Base-by-base conservation (phyloP, 2,329 filamentous ascomycete species). In the Ceratocystis harringtonii region DNA sequence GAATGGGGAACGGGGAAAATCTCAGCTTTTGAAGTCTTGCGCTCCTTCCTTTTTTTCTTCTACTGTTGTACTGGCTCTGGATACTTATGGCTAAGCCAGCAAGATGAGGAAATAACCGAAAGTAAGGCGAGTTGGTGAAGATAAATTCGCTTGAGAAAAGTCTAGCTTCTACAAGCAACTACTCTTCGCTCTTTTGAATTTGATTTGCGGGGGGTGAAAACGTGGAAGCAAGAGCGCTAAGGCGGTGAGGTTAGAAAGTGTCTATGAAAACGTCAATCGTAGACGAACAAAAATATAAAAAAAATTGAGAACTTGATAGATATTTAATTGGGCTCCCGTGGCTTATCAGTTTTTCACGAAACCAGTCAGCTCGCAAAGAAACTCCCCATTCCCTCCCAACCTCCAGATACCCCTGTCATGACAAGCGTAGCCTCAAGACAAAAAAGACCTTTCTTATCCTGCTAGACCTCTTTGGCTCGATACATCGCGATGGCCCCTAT, bases 21-120 rank as follows among this genome's bases (percentile, higher is more conserved):
- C 6, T 17, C 25, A 36, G 55, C 7, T 10, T 17, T 58, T 30
- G 28, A 58, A 8, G 28, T 58, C 15, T 58, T 19, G 55, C 2
- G 2, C 55, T 36, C 41, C 43, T 48, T 44, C 48, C 48, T 52
- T 32, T 30, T 62, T 19, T 43, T 62, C 17, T 22, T 32, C 22
- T 30, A n/a, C 4, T 58, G 55, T n/a, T 30, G 55, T 58, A 25
- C 25, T 36, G 7, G 28, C 30, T 7, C 22, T n/a, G 52, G 22
- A 17, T 57, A 57, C 32, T 57, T 32, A 17, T 57, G 52, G 61
- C 17, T 2, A n/a, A 17, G 6, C n/a, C 62, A n/a, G 25, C 22
- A 41, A 25, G 6, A 63, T 30, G n/a, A 55, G 52, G 45, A 12
- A 63, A 63, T n/a, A 52, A 63, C 45, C 17, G 48, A 63, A 50